These are phyloP conservation scores for Verticillium zaregamsianum DNA, from an alignment of 2,329 filamentous ascomycete genomes.

Conservation along the genomic window DNA sequence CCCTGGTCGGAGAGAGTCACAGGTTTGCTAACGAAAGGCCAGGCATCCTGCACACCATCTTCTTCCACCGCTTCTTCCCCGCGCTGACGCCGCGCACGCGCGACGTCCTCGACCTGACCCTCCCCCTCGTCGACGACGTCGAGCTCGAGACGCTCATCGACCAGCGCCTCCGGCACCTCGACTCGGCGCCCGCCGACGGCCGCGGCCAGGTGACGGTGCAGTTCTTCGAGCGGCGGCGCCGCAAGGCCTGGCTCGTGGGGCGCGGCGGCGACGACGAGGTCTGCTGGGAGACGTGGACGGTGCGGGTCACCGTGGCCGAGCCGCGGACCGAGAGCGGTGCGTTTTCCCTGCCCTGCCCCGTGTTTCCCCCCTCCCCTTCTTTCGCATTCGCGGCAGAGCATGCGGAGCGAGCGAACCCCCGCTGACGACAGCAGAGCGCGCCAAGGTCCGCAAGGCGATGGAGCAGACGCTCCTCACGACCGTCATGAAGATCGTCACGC, in stretches of 20 bases:
- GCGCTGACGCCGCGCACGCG: conserved; percentile 76
- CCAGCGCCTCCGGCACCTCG: conserved; percentile 76
- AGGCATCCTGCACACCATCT: conserved; percentile 95
- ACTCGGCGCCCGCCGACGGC: conserved; percentile 52
- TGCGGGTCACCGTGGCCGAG: conserved; percentile 90
- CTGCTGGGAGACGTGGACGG: conserved; percentile 94
- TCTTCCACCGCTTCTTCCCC: conserved; percentile 98
- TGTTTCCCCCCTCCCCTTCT: too few species aligned
- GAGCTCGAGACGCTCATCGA: conserved; percentile 94
- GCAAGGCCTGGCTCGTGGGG: conserved; percentile 71
- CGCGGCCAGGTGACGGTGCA: conserved; percentile 79
- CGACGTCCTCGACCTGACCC: conserved; percentile 85
- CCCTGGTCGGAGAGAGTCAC: not conserved
- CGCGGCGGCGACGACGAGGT: conserved; percentile 82
- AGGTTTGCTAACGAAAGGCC: not conserved
- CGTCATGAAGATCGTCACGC: conserved; percentile 83
- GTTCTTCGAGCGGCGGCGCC: conserved; percentile 89
- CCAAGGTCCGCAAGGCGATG: conserved; percentile 87
- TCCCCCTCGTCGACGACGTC: conserved; percentile 84
- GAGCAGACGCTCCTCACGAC: conserved; percentile 83
- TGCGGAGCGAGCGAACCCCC: not conserved
- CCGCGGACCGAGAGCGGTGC: conserved; percentile 83
- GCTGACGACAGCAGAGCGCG: conserved; percentile 59
- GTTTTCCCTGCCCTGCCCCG: conserved; percentile 19
- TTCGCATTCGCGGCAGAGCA: too few species aligned